Evolutionary conservation across 148 eudicot species (phyloP).

Genomic region (Polygonum maritimum): DNA sequence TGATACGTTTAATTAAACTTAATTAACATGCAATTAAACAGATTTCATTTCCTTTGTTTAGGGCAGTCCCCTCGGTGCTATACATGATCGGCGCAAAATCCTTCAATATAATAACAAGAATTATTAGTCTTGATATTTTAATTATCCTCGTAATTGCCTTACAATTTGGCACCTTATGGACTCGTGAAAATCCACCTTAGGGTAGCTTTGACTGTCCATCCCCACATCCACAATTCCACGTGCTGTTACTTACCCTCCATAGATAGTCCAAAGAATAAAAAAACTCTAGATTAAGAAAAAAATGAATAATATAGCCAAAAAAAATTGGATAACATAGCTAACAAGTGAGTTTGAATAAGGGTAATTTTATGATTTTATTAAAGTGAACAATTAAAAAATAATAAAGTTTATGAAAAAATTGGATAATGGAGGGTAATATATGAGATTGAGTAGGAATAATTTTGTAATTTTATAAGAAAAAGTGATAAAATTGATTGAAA

Average conservation of each 20-base stretch:
- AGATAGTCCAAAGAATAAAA: no score
- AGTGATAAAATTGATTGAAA: no score
- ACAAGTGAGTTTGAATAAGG: no score
- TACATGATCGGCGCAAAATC: not conserved
- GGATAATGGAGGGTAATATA: no score
- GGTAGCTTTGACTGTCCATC: not conserved
- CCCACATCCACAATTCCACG: not conserved
- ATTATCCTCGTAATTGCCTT: conserved; percentile 7
- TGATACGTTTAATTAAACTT: not conserved
- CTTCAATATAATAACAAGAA: not conserved
- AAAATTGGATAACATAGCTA: no score
- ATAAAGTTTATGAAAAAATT: no score
- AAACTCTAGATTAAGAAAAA: no score
- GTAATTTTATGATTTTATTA: no score
- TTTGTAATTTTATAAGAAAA: no score
- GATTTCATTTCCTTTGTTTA: not conserved
- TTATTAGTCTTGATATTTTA: not conserved
- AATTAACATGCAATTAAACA: not conserved
- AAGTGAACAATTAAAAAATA: no score
- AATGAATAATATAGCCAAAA: no score
- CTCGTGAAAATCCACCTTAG: not conserved
- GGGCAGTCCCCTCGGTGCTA: not conserved
- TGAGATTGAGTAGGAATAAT: no score
- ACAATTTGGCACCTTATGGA: conserved; percentile 1
- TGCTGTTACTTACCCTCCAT: not conserved